Evolutionary conservation across 148 eudicot genomes (phyloP), one percentile per base, ranked within the genome.

Genomic region (Heliosperma pusillum): DNA sequence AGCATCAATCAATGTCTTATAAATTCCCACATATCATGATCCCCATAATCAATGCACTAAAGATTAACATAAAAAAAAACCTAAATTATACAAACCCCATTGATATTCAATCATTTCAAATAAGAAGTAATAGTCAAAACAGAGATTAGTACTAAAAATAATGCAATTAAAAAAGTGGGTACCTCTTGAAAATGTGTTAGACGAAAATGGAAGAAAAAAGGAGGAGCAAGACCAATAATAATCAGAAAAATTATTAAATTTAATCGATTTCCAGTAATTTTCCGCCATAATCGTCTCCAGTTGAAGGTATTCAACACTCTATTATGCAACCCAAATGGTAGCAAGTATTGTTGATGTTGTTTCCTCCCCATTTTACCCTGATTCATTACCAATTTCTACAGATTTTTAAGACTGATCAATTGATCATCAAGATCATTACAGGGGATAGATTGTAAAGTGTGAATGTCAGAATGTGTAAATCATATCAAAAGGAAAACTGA

Each of bases 201-300:
- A 29, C 80, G 80, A 57, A 78, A 83, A 69, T 83, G 86, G 66
- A 83, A 83, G 80, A 80, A 83, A 60, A 80, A 27, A 11, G 86
- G 86, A 60, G 86, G 83, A 74, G 21, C 76, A 60, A 74, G 22
- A 57, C 82, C 72, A 21, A 92, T 71, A 21, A 88, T 1, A 3
- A 81, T 82, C 19, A 92, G 87, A 25, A 66, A 20, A 19, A 88
- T 58, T 10, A 92, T 70, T 10, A 90, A 74, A 81, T 81, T 29
- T 10, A 78, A 65, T 55, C 84, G 80, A 61, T 86, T 76, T 1
- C 69, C 74, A 10, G 81, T 63, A 20, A 77, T 78, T 45, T 77
- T 65, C 47, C 82, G 74, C 72, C 79, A 81, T 81, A 33, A 44
- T 7, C 74, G 69, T n/a, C 70, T 10, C 74, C 63, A 77, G 12